phyloP scores from a whole-genome alignment of 164 flowering plant species.

The Chimonanthus salicifolius region DNA sequence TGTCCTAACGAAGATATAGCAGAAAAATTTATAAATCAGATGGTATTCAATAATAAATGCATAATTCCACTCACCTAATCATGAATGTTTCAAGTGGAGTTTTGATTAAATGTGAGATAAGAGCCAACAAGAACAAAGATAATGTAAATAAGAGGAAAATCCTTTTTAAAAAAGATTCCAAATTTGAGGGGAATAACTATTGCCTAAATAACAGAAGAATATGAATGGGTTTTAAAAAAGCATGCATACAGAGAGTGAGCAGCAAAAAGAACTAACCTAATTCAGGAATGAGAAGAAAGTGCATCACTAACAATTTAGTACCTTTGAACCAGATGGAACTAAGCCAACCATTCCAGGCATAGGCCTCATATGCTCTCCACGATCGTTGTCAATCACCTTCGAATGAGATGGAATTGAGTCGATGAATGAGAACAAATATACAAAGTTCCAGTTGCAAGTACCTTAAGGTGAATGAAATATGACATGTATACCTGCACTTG shows the following conservation, averaged over 20 bases:
- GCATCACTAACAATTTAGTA: constrained; percentile 8
- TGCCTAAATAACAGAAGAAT: not conserved
- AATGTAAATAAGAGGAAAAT: not conserved
- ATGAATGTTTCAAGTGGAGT: not conserved
- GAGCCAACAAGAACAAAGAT: not conserved
- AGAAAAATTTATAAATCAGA: not conserved
- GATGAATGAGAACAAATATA: not conserved
- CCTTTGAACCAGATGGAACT: constrained; percentile 22
- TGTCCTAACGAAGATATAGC: constrained; percentile 40
- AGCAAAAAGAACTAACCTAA: not conserved
- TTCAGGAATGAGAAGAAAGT: not conserved
- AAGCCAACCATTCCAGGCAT: constrained; percentile 47
- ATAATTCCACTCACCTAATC: not conserved
- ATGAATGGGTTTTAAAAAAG: not conserved
- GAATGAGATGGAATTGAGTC: constrained; percentile 1
- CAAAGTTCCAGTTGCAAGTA: not conserved
- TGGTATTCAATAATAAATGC: not conserved
- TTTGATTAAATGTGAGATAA: not conserved
- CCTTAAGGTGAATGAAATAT: not conserved
- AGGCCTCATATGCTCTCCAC: constrained; percentile 57
- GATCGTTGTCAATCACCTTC: constrained; percentile 58
- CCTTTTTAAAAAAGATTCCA: not conserved
- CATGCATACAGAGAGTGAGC: not conserved
- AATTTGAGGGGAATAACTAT: not conserved
- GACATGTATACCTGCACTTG: constrained; percentile 53